Evolutionary conservation across 495 filamentous ascomycete genomes (phyloP).

Genomic region (Glonium stellatum): DNA sequence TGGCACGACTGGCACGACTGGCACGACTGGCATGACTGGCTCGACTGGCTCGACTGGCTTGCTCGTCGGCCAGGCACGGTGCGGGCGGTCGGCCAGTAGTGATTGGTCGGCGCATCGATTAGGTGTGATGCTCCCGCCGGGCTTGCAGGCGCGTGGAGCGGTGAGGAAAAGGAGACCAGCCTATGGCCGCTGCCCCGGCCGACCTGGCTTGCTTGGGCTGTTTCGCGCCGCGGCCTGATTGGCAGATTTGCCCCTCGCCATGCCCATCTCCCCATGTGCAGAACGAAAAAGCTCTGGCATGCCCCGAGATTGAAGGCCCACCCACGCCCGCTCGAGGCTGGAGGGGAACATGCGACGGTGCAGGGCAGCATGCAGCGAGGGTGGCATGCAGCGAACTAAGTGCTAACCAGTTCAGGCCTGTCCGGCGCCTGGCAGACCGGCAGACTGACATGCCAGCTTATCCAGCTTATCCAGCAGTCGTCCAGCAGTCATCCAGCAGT

Average conservation of each 20-base stretch:
- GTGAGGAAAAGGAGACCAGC: slow-evolving; percentile 5
- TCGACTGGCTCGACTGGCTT: background rate
- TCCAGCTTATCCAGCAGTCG: too few relatives aligned
- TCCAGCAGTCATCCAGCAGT: too few relatives aligned
- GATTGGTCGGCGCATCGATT: background rate
- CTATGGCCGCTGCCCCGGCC: background rate
- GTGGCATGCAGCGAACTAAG: too few relatives aligned
- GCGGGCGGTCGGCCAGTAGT: background rate
- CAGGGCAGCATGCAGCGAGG: background rate
- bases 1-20: background rate
- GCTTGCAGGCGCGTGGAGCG: slow-evolving; percentile 8
- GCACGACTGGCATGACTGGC: background rate
- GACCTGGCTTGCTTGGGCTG: background rate
- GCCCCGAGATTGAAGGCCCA: background rate
- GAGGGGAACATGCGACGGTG: background rate
- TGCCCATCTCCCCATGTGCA: background rate
- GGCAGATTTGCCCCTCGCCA: background rate
- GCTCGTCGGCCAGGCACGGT: background rate
- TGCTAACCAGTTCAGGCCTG: too few relatives aligned
- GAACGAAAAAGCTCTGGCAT: background rate
- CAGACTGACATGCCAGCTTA: too few relatives aligned
- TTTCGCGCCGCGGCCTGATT: background rate
- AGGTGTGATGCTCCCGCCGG: background rate
- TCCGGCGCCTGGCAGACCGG: too few relatives aligned
- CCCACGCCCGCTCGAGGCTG: background rate